Conservation (phyloP, 2,329 filamentous ascomycete genomes). For the Cytospora mali region DNA sequence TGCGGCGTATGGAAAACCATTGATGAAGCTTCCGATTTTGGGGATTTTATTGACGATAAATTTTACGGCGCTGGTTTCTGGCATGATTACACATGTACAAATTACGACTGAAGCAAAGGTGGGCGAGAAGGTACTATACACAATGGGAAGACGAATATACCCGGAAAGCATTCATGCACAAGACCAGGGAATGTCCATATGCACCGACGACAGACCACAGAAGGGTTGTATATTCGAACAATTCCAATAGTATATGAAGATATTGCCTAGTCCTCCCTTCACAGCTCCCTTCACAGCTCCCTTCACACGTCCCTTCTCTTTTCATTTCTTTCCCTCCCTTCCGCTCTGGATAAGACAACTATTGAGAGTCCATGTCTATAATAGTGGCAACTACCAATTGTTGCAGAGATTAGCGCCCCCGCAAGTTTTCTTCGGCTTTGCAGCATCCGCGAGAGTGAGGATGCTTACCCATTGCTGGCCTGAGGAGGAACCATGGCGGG, state of each 20-base stretch:
- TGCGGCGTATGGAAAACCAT: background rate
- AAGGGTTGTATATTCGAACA: background rate
- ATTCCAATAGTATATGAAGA: background rate
- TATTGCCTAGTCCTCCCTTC: no score
- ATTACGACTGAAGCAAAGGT: background rate
- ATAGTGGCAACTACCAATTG: background rate
- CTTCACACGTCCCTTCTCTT: no score
- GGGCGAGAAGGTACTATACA: slow-evolving; percentile 6
- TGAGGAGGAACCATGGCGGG: background rate
- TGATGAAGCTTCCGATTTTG: background rate
- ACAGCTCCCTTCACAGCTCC: no score
- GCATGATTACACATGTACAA: slow-evolving; percentile 7
- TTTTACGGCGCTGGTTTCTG: background rate
- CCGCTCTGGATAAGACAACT: background rate
- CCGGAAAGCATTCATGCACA: background rate
- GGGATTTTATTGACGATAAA: background rate
- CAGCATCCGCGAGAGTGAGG: background rate
- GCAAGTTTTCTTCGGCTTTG: background rate
- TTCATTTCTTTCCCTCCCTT: background rate
- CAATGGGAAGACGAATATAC: slow-evolving; percentile 12
- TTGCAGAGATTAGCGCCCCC: background rate
- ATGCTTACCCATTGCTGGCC: background rate
- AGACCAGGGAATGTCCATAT: background rate
- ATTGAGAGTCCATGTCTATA: background rate
- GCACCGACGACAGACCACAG: background rate